Conservation (phyloP, 805 yeast genomes). For the Saccharomycopsis synnaedendra region DNA sequence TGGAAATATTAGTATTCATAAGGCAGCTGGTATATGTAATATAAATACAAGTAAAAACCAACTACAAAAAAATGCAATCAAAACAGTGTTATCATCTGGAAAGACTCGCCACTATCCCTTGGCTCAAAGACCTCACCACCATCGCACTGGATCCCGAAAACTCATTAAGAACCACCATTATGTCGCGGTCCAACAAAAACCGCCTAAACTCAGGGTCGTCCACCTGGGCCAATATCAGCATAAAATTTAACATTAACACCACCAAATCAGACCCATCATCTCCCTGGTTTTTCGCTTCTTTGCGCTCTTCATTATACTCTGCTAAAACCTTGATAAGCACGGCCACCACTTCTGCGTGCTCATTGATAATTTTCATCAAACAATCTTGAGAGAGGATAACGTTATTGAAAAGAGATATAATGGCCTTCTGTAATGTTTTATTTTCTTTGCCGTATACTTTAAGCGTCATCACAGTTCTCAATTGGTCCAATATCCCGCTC, state of each 20-base stretch:
- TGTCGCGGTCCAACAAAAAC: not conserved
- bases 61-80: too few relatives aligned
- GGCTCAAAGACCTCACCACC: not conserved
- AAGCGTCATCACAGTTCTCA: conserved; percentile 10
- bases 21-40: too few relatives aligned
- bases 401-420: conserved; percentile 11
- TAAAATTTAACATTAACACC: conserved; percentile 9
- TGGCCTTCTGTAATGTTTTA: conserved; percentile 12
- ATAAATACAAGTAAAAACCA: too few relatives aligned
- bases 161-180: not conserved
- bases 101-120: not conserved
- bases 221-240: conserved; percentile 6
- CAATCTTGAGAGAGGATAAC: conserved; percentile 6
- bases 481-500: conserved; percentile 6
- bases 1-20: too few relatives aligned
- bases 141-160: not conserved
- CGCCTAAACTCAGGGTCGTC: conserved; percentile 5
- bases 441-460: conserved; percentile 3
- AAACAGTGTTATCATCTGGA: too few relatives aligned
- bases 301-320: conserved; percentile 3
- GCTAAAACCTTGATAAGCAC: conserved; percentile 2
- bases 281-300: not conserved
- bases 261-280: conserved; percentile 8
- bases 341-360: conserved; percentile 7
- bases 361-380: conserved; percentile 3